A percentile compares a stretch with the other conserved stretches of the same genome.
These are phyloP conservation scores for Poa annua DNA, from an alignment of 176 grass and related monocot species.

Conservation along the genomic window DNA sequence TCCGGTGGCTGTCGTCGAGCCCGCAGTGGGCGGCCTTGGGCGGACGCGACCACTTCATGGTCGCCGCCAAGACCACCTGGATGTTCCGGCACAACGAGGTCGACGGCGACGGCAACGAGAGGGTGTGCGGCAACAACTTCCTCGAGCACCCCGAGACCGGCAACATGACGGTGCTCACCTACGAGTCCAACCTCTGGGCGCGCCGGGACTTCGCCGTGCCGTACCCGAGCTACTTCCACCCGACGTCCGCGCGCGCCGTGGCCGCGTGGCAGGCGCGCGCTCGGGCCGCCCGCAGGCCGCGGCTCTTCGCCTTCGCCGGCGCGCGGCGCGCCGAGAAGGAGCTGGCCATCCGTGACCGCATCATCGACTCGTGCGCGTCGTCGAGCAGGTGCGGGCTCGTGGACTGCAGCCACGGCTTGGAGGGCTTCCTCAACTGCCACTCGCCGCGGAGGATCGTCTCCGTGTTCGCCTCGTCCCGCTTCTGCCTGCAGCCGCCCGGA, in stretches of 20 bases:
- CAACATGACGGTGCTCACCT: constrained; percentile 63
- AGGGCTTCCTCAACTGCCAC: constrained; percentile 41
- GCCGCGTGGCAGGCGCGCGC: constrained; percentile 54
- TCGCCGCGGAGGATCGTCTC: constrained; percentile 43
- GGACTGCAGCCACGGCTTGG: constrained; percentile 46
- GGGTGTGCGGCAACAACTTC: constrained; percentile 63
- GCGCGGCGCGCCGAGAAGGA: constrained; percentile 28
- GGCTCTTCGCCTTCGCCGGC: constrained; percentile 62
- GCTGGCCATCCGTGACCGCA: constrained; percentile 55
- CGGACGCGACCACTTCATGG: constrained; percentile 72
- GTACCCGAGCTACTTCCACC: constrained; percentile 82
- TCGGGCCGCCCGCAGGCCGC: constrained; percentile 29
- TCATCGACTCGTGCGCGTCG: constrained; percentile 50
- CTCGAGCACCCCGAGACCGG: constrained; percentile 45
- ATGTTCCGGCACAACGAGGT: constrained; percentile 51
- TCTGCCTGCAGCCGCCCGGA: constrained; percentile 70
- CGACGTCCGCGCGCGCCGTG: constrained; percentile 46
- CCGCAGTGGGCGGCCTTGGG: constrained; percentile 47
- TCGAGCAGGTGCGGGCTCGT: constrained; percentile 47
- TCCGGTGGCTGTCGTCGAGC: constrained; percentile 59
- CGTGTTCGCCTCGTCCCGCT: constrained; percentile 52
- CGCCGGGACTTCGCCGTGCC: constrained; percentile 64
- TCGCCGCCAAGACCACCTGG: constrained; percentile 63
- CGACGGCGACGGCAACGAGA: background rate
- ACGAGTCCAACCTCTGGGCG: constrained; percentile 53